phyloP scores from a whole-genome alignment of 345 rosid genomes.

The Geranium rotundifolium region DNA sequence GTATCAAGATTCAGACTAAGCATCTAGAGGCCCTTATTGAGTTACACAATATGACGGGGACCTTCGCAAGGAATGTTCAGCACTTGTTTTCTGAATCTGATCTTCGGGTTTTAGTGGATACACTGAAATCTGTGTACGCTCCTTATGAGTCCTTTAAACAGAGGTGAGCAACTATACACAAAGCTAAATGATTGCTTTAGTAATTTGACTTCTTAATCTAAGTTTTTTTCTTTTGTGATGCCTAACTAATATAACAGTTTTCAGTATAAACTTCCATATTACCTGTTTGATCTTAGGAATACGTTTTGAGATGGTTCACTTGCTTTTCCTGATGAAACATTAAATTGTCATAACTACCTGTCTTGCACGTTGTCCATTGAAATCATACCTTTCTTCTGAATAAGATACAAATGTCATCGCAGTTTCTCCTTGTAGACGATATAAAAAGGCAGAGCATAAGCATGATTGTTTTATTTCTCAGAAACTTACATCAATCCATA shows the following conservation, averaged over 20 bases:
- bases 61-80: constrained; percentile 81
- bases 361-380: background rate
- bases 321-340: background rate
- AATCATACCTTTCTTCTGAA: background rate
- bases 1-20: constrained; percentile 74
- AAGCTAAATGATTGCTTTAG: background rate
- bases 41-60: constrained; percentile 75
- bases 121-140: constrained; percentile 74
- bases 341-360: background rate
- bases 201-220: background rate
- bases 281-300: background rate
- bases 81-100: constrained; percentile 86
- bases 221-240: background rate
- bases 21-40: constrained; percentile 90
- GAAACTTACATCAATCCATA: background rate
- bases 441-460: background rate
- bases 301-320: background rate
- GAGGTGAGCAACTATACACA: constrained; percentile 37
- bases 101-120: constrained; percentile 59
- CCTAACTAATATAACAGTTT: background rate
- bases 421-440: background rate
- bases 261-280: too few species aligned
- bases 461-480: background rate
- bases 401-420: background rate
- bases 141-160: constrained; percentile 87